phyloP scores from a whole-genome alignment of 305 asterid genomes.

The Plantago lanceolata region DNA sequence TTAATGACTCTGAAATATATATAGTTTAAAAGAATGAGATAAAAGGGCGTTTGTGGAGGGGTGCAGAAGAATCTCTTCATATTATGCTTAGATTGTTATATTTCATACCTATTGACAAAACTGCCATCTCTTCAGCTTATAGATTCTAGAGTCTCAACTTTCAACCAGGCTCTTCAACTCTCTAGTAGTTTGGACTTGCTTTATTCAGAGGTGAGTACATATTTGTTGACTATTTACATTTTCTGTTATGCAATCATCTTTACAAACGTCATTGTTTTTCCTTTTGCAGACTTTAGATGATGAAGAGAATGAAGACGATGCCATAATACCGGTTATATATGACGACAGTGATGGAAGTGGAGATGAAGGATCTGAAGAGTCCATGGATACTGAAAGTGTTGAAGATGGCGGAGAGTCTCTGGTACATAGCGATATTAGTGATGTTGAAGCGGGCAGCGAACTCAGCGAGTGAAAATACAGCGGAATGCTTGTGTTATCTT shows the following conservation, averaged over 20 bases:
- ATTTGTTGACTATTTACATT: neutral
- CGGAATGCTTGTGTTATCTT: constrained; percentile 10
- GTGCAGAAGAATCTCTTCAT: neutral
- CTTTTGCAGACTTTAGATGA: constrained; percentile 51
- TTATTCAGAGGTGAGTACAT: constrained; percentile 56
- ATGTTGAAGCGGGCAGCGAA: constrained; percentile 36
- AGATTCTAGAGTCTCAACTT: constrained; percentile 77
- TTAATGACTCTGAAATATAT: no score
- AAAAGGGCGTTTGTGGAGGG: no score
- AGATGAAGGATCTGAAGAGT: constrained; percentile 49
- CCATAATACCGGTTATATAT: constrained; percentile 47
- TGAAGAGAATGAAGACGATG: constrained; percentile 44
- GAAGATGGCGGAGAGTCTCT: constrained; percentile 42
- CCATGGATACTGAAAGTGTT: constrained; percentile 58
- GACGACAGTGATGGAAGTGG: constrained; percentile 63
- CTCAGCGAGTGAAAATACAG: constrained; percentile 27
- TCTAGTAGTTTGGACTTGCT: constrained; percentile 75
- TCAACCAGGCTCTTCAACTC: constrained; percentile 50
- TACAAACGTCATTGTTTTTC: neutral
- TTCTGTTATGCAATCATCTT: neutral
- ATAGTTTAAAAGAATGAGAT: no score
- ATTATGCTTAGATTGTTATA: neutral
- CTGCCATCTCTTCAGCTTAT: constrained; percentile 50
- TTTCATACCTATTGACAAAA: neutral
- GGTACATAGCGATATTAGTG: constrained; percentile 43